Conservation (phyloP, 1,284 basidiomycete genomes). For the Cryptococcus jaspeensis region DNA sequence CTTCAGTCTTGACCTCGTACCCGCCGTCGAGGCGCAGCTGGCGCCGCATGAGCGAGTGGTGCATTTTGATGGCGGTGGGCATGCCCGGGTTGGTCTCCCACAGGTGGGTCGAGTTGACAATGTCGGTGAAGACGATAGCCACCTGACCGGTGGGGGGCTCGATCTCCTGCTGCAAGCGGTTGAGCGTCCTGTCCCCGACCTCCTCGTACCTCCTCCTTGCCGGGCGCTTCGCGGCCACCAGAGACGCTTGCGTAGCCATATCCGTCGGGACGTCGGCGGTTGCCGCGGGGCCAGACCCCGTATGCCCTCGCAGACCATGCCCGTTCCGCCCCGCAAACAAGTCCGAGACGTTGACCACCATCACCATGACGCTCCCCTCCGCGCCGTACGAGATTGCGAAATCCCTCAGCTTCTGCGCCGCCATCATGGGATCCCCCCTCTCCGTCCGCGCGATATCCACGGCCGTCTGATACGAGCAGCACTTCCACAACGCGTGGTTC, state of each 20-base stretch:
- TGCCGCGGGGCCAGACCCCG: slow-evolving; percentile 41
- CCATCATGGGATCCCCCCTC: slow-evolving; percentile 87
- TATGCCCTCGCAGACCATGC: slow-evolving; percentile 53
- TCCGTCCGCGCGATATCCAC: slow-evolving; percentile 93
- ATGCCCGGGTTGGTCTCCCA: slow-evolving; percentile 98
- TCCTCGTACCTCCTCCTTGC: slow-evolving; percentile 46
- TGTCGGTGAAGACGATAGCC: slow-evolving; percentile 96
- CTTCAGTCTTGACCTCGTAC: slow-evolving; percentile 99
- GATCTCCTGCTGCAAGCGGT: slow-evolving; percentile 74
- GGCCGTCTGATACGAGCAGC: slow-evolving; percentile 90
- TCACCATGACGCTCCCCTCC: slow-evolving; percentile 93
- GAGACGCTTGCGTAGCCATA: slow-evolving; percentile 13
- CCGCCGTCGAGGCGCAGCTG: slow-evolving; percentile 89
- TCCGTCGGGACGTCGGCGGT: slow-evolving; percentile 22
- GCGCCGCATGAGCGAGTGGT: slow-evolving; percentile 83
- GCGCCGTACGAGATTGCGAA: slow-evolving; percentile 97
- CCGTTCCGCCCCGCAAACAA: slow-evolving; percentile 60
- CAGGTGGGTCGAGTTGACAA: slow-evolving; percentile 92
- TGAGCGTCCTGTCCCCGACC: slow-evolving; percentile 54
- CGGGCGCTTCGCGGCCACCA: slow-evolving; percentile 22
- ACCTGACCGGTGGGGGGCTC: slow-evolving; percentile 84
- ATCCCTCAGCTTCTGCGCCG: slow-evolving; percentile 94
- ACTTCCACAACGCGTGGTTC: slow-evolving; percentile 91
- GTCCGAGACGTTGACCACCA: slow-evolving; percentile 86
- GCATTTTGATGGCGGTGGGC: slow-evolving; percentile 89